Evolutionary conservation across 768 basidiomycete species (phyloP), one percentile per base, ranked within the genome.

Genomic region (Tricholoma hemisulphureum): DNA sequence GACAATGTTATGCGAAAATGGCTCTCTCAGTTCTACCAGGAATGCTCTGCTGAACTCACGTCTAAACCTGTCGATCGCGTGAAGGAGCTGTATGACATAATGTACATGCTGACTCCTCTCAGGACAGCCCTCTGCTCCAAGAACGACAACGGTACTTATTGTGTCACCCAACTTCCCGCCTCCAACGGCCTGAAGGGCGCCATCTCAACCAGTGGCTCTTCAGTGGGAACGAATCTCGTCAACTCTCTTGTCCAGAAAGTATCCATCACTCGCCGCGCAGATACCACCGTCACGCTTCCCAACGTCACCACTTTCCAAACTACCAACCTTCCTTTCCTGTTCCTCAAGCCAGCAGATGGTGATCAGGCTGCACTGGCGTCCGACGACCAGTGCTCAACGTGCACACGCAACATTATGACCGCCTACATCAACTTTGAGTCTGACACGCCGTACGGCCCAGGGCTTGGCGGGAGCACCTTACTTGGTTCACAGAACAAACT

Each of bases 371-470:
- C 65, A 59, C 73, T 82, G 67, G 34, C 80, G 24, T 70, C 77
- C n/a, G 63, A 71, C 24, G 53, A 72, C 21, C 86, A 97, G 43
- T 98, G 96, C 85, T 86, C 80, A 2, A 63, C 86, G 13, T 98
- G 96, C 85, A 86, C 91, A 11, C 84, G 89, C 69, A 81, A 81
- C 61, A 76, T 95, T 68, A 68, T 98, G 62, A 82, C 84, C 2
- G 63, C 85, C 8, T 99, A 91, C 81, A 86, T 92, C 71, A 71
- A 76, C 56, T 95, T 83, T 72, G 91, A 95, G 75, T 81, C 84
- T 39, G 70, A 71, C 56, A 73, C 77, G 43, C 88, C 89, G 1
- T 98, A 93, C 71, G 90, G 81, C 7, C 83, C 88, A 26, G 94
- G 96, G 51, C 66, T 97, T 24, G 53, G 60, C 57, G 78, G 80